phyloP scores from a whole-genome alignment of 2,329 filamentous ascomycete genomes.

The Aspergillus brasiliensis region DNA sequence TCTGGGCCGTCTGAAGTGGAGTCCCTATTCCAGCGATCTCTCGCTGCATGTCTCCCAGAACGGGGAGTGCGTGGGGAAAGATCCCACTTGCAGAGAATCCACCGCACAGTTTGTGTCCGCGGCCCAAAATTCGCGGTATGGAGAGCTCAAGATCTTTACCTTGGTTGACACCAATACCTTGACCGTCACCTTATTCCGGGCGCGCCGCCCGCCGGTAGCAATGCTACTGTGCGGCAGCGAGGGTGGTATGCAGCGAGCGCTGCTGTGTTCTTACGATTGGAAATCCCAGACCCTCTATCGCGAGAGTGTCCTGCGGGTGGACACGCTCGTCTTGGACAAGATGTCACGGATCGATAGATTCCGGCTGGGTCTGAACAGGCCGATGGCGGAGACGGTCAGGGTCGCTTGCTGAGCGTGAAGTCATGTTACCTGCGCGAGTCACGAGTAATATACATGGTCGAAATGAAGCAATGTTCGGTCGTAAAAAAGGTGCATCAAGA shows the following conservation, averaged over 20 bases:
- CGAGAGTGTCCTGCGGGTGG: constrained; percentile 49
- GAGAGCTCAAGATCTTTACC: too few species aligned
- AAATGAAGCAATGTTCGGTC: too few species aligned
- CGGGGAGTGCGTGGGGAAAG: constrained; percentile 26
- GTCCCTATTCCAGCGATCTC: constrained; percentile 36
- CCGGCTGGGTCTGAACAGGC: constrained; percentile 32
- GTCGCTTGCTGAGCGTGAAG: too few species aligned
- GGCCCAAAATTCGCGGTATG: constrained; percentile 16
- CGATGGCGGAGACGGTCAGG: not conserved
- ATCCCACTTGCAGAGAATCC: constrained; percentile 44
- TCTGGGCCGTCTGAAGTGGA: constrained; percentile 41
- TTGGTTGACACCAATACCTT: constrained; percentile 29
- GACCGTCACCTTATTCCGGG: constrained; percentile 47
- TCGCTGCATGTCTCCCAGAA: not conserved
- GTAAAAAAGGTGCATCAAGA: too few species aligned
- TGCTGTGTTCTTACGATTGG: constrained; percentile 52
- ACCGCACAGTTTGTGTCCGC: too few species aligned
- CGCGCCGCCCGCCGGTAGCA: constrained; percentile 43
- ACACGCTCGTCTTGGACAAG: constrained; percentile 39
- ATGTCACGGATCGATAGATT: constrained; percentile 36
- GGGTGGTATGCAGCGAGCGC: constrained; percentile 50
- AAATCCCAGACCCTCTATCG: constrained; percentile 43
- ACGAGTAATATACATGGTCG: too few species aligned
- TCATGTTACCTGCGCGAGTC: too few species aligned
- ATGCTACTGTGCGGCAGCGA: constrained; percentile 49